phyloP scores from a whole-genome alignment of 805 yeast species.

The Wickerhamiella occidentalis region DNA sequence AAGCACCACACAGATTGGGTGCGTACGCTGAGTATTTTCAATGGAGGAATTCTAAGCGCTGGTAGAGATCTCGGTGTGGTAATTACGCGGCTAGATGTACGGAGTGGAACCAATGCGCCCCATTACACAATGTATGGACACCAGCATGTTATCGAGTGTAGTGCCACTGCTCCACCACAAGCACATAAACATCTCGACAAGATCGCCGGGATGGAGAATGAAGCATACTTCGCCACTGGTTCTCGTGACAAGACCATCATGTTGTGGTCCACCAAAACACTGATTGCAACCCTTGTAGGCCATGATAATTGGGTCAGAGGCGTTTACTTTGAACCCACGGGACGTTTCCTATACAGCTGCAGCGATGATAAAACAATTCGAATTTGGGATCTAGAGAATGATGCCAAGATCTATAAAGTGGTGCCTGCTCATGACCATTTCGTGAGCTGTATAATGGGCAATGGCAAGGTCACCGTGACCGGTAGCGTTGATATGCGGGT shows the following conservation, averaged over 20 bases:
- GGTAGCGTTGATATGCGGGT: constrained; percentile 51
- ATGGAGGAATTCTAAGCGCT: constrained; percentile 14
- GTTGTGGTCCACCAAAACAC: constrained; percentile 64
- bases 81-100: not conserved
- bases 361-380: constrained; percentile 69
- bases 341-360: constrained; percentile 53
- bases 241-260: constrained; percentile 66
- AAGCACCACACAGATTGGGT: constrained; percentile 87
- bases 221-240: constrained; percentile 56
- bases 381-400: constrained; percentile 56
- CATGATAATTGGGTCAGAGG: constrained; percentile 82
- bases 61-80: constrained; percentile 18
- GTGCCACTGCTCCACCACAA: constrained; percentile 47
- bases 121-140: constrained; percentile 55
- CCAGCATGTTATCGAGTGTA: constrained; percentile 69
- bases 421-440: constrained; percentile 62
- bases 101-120: constrained; percentile 46
- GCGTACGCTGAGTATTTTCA: constrained; percentile 39
- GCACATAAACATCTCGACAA: constrained; percentile 40
- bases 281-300: constrained; percentile 46
- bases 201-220: constrained; percentile 25
- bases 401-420: constrained; percentile 37
- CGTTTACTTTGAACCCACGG: constrained; percentile 61
- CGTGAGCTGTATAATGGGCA: constrained; percentile 42
- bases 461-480: constrained; percentile 40